phyloP scores from a whole-genome alignment of 768 basidiomycete species.

The Rhizopogon vulgaris region DNA sequence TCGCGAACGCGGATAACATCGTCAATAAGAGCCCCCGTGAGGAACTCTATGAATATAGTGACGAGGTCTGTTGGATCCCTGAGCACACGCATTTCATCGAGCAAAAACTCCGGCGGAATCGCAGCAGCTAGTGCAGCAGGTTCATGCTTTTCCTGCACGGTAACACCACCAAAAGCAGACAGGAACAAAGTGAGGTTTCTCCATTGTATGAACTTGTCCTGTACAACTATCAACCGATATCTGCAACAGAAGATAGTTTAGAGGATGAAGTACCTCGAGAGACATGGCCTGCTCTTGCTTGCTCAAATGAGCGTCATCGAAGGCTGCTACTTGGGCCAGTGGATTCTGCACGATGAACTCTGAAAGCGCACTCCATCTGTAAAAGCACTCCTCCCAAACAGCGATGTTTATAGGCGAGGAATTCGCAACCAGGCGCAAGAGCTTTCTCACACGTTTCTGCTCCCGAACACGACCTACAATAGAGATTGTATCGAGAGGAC shows the following conservation, averaged over 20 bases:
- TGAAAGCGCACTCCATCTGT: slow-evolving; percentile 62
- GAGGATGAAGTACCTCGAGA: slow-evolving; percentile 27
- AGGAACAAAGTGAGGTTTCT: slow-evolving; percentile 78
- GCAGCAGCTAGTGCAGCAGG: slow-evolving; percentile 43
- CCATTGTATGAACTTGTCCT: slow-evolving; percentile 81
- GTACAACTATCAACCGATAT: slow-evolving; percentile 2
- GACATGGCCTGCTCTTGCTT: slow-evolving; percentile 32
- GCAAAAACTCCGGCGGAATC: slow-evolving; percentile 54
- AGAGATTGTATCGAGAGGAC: slow-evolving; percentile 4
- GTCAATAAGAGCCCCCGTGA: slow-evolving; percentile 65
- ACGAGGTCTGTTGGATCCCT: slow-evolving; percentile 54
- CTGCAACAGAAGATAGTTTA: background rate
- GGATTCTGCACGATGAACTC: slow-evolving; percentile 46
- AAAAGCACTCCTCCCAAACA: slow-evolving; percentile 81
- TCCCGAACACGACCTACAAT: slow-evolving; percentile 63
- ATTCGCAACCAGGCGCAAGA: slow-evolving; percentile 57
- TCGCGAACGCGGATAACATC: slow-evolving; percentile 68
- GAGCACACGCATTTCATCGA: slow-evolving; percentile 65
- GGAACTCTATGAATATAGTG: slow-evolving; percentile 56
- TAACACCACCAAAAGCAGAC: slow-evolving; percentile 65
- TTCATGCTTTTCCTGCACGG: slow-evolving; percentile 48
- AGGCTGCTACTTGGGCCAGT: slow-evolving; percentile 27
- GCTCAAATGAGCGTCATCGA: slow-evolving; percentile 28
- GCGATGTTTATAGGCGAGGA: slow-evolving; percentile 66
- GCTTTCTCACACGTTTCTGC: slow-evolving; percentile 74